Evolutionary conservation across 805 yeast species (phyloP), one percentile per base, ranked within the genome.

Genomic region (Cyberlindnera meyerae): DNA sequence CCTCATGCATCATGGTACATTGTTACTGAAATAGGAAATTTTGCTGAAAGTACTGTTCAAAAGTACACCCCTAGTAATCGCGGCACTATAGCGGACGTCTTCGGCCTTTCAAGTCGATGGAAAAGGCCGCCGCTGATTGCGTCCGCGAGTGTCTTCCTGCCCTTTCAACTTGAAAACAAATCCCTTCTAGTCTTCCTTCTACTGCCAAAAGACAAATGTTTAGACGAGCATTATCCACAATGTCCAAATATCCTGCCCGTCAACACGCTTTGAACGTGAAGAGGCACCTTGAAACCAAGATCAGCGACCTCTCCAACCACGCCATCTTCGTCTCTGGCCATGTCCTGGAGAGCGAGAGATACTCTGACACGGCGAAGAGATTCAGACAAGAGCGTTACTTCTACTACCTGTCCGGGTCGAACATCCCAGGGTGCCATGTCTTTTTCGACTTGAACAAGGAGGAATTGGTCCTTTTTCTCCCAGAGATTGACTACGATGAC

Each of bases 371-470:
- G 49, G 66, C 77, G 3, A 77, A 76, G 41, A 82, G 83, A 6
- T 71, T 89, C 48, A 77, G 96, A 64, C 98, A 93, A 61, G 83
- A 86, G 60, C 71, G 97, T 38, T 89, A 90, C 63, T 93, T 93
- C 60, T 87, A 71, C 59, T 93, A 90, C 55, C 63, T 93, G 27
- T 65, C 87, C 5, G 98, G 98, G 13, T 80, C 82, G 36, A 78
- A 83, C 45, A 70, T 86, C 33, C 87, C 93, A 0, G 94, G 93
- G 2, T 70, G 82, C 24, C 81, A 76, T 48, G 71, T 86, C 1
- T 62, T 82, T 16, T 90, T 73, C 54, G 66, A 75, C 33, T 52
- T 78, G 26, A 53, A 47, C 4, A 48, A 59, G 6, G 85, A 80
- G 29, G 69, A 75, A 36, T 66, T 87, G 43, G 76, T 79, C 0